Percentiles rank a stretch among this genome's conserved stretches.
phyloP scores from a whole-genome alignment of 352 stramenopile species.

The Pythium utonaiense region DNA sequence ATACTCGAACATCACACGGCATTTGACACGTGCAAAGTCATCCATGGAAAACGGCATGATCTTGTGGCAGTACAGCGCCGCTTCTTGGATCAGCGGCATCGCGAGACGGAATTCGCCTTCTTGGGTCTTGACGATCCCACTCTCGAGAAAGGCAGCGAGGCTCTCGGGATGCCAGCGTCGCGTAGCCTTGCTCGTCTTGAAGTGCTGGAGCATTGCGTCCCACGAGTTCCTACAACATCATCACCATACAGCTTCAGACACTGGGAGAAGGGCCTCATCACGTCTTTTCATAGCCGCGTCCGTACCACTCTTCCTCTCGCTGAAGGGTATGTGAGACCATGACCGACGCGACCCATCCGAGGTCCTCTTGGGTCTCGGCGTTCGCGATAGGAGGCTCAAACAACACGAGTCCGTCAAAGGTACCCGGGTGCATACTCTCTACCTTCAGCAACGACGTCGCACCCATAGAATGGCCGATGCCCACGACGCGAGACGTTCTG shows the following conservation, averaged over 20 bases:
- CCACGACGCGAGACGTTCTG: conserved; percentile 8
- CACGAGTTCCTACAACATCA: conserved; percentile 6
- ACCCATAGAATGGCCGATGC: conserved; percentile 23
- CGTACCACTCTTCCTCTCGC: conserved; percentile 11
- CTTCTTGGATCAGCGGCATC: conserved; percentile 13
- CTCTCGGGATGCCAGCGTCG: conserved; percentile 7
- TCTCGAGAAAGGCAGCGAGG: conserved; percentile 4
- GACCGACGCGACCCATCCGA: neutral
- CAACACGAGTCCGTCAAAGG: conserved; percentile 9
- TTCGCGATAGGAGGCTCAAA: conserved; percentile 10
- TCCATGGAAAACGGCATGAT: conserved; percentile 4
- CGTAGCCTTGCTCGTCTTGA: conserved; percentile 9
- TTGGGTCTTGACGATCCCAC: neutral
- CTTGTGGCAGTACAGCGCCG: conserved; percentile 14
- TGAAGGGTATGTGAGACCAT: conserved; percentile 15
- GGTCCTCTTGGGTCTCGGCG: neutral
- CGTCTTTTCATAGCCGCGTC: too few relatives aligned
- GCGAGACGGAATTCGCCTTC: conserved; percentile 6
- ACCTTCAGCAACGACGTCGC: conserved; percentile 15
- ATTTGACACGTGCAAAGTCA: neutral
- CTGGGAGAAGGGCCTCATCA: too few relatives aligned
- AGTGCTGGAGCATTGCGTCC: conserved; percentile 4
- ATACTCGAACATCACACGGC: conserved; percentile 7
- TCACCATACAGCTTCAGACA: too few relatives aligned
- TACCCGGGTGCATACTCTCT: conserved; percentile 8